These are phyloP conservation scores for Hypomyces perniciosus DNA, from an alignment of 2,329 filamentous ascomycete genomes.

Conservation along the genomic window DNA sequence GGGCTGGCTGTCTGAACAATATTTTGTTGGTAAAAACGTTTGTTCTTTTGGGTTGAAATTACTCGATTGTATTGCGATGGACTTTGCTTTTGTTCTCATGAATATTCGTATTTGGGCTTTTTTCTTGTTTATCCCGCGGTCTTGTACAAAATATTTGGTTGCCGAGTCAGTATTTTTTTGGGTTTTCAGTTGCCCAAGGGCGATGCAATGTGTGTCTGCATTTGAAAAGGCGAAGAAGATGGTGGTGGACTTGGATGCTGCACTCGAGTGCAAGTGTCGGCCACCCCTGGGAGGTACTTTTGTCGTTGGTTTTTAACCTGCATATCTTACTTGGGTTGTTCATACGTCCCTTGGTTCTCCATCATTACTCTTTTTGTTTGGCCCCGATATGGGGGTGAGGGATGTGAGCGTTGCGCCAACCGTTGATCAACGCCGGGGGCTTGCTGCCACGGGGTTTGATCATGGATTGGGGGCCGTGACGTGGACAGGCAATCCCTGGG, in stretches of 20 bases:
- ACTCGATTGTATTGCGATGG: neutral
- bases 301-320: neutral
- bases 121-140: neutral
- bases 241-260: neutral
- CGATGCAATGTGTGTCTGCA: neutral
- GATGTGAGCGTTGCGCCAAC: no score
- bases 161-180: neutral
- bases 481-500: no score
- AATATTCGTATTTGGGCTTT: neutral
- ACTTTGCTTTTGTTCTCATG: no score
- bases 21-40: neutral
- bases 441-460: neutral
- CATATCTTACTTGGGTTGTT: constrained; percentile 3
- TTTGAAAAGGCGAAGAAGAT: neutral
- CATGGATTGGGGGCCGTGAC: neutral
- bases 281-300: neutral
- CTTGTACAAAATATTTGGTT: no score
- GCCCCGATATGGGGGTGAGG: no score
- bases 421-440: neutral
- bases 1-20: constrained; percentile 6
- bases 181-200: neutral
- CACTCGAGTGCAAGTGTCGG: neutral
- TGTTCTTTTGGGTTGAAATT: neutral
- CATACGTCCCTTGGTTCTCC: neutral
- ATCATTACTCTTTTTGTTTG: neutral